Percentiles rank a stretch among this genome's conserved stretches.
These are phyloP conservation scores for Mycena olivaceomarginata DNA, from an alignment of 768 basidiomycete genomes.

Conservation along the genomic window DNA sequence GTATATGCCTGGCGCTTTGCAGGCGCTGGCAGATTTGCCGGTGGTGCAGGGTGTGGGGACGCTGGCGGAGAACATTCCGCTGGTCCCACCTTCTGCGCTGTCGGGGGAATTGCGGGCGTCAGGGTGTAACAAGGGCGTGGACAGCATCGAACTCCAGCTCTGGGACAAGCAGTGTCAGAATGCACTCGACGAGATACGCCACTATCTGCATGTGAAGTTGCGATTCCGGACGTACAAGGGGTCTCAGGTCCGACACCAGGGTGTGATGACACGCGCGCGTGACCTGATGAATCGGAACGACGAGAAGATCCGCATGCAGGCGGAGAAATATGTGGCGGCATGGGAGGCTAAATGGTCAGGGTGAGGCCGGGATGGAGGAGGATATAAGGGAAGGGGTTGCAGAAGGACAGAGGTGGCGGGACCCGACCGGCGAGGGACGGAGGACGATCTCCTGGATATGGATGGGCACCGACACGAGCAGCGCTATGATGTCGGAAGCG, in stretches of 20 bases:
- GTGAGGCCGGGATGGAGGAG: background rate
- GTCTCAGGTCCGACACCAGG: no score
- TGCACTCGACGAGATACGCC: constrained; percentile 13
- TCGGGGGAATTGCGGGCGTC: background rate
- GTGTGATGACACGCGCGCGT: no score
- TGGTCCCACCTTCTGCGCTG: constrained; percentile 9
- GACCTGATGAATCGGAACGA: no score
- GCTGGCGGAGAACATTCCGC: constrained; percentile 4
- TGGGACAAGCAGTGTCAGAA: constrained; percentile 22
- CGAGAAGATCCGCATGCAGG: no score
- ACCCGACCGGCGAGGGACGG: background rate
- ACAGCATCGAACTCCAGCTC: background rate
- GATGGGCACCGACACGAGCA: background rate
- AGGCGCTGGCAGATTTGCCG: no score
- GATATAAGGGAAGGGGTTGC: background rate
- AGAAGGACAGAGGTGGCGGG: background rate
- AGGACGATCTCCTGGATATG: background rate
- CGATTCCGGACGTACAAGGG: background rate
- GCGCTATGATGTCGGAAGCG: background rate
- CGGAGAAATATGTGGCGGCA: no score
- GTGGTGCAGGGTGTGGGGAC: background rate
- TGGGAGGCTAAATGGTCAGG: no score
- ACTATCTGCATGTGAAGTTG: constrained; percentile 9
- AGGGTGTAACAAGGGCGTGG: constrained; percentile 16
- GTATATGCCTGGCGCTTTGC: constrained; percentile 19